Conservation (phyloP, 148 eudicot genomes). For the Heliamphora exappendiculata region DNA sequence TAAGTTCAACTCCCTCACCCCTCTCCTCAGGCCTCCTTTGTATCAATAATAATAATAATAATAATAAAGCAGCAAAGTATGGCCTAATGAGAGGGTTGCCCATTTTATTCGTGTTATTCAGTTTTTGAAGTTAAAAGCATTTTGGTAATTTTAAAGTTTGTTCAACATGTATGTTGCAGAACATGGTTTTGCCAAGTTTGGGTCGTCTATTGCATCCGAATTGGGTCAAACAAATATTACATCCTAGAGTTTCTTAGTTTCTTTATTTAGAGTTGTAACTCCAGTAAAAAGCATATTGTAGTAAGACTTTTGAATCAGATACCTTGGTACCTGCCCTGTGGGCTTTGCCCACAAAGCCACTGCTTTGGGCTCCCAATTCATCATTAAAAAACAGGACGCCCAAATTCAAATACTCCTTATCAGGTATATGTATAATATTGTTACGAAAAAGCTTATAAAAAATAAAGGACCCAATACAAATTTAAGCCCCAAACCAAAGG, state of each 20-base stretch:
- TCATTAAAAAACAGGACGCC: too few species aligned
- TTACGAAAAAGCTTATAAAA: too few species aligned
- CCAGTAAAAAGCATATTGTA: background rate
- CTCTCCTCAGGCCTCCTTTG: too few species aligned
- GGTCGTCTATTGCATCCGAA: background rate
- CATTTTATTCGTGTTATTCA: background rate
- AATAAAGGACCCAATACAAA: too few species aligned
- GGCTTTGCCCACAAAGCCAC: too few species aligned
- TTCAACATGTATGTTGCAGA: background rate
- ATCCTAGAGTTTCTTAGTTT: background rate
- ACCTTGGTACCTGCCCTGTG: background rate
- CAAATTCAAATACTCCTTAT: too few species aligned
- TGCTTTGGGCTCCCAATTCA: too few species aligned
- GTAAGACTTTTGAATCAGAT: background rate
- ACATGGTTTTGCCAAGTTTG: background rate
- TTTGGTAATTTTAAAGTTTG: background rate
- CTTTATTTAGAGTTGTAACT: background rate
- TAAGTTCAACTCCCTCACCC: too few species aligned
- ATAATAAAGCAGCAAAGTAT: too few species aligned
- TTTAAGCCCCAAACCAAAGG: too few species aligned
- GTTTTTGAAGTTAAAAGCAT: background rate
- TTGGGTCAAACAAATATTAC: background rate
- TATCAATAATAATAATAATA: too few species aligned
- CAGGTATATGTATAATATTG: too few species aligned
- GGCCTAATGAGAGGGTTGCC: background rate